A percentile compares a stretch with the other conserved stretches of the same genome.
These are phyloP conservation scores for Globisporangium cystogenes DNA, from an alignment of 352 stramenopile species.

Conservation along the genomic window DNA sequence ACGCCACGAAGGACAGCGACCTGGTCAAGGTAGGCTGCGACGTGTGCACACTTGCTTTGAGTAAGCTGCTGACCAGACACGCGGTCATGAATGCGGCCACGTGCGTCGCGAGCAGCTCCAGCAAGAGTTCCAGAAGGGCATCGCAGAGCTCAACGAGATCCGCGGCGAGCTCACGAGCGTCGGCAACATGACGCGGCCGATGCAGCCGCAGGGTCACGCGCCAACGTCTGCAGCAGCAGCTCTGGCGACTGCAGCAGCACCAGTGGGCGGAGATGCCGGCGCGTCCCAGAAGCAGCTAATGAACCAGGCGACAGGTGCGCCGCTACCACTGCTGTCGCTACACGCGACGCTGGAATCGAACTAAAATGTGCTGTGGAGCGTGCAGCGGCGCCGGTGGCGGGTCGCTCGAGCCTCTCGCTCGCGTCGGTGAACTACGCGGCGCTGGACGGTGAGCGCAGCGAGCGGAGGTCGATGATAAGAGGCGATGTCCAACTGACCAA, in stretches of 20 bases:
- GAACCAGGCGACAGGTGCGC: not conserved
- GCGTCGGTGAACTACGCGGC: constrained; percentile 23
- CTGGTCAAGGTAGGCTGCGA: constrained; percentile 46
- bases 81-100: not conserved
- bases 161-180: constrained; percentile 68
- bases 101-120: constrained; percentile 34
- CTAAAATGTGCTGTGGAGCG: too few relatives aligned
- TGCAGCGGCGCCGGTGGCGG: not conserved
- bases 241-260: constrained; percentile 2
- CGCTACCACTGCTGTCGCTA: not conserved
- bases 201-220: constrained; percentile 28
- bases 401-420: constrained; percentile 34
- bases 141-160: constrained; percentile 80
- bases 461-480: too few relatives aligned
- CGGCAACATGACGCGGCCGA: constrained; percentile 49
- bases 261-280: constrained; percentile 1
- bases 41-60: not conserved
- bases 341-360: too few relatives aligned
- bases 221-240: not conserved
- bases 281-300: not conserved
- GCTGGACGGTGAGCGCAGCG: constrained; percentile 14
- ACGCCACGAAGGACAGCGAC: constrained; percentile 75
- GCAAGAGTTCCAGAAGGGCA: constrained; percentile 69
- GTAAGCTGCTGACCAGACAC: not conserved
- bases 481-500: too few relatives aligned